Evolutionary conservation across 805 yeast species (phyloP).

Genomic region (Saturnispora silvae): DNA sequence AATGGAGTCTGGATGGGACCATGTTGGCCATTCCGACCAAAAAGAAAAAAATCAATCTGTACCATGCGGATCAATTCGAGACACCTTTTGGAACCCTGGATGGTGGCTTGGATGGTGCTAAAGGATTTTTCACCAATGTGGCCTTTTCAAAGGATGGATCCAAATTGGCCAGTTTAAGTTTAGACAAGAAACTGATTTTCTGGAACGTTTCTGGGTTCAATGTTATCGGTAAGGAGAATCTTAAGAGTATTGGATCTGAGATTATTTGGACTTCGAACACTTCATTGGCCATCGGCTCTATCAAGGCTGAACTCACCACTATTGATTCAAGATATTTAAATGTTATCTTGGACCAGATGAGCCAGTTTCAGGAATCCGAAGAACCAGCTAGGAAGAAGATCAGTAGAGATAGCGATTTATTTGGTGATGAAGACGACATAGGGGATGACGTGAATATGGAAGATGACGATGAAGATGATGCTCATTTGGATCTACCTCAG

Average conservation of each 20-base stretch:
- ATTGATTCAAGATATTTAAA: constrained; percentile 11
- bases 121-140: constrained; percentile 36
- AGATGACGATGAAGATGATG: constrained; percentile 14
- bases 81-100: constrained; percentile 14
- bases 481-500: constrained; percentile 17
- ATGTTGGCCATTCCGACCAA: constrained; percentile 57
- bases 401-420: constrained; percentile 9
- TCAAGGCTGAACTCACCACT: constrained; percentile 8
- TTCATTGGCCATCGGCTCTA: constrained; percentile 10
- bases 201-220: constrained; percentile 40
- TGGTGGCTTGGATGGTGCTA: constrained; percentile 18
- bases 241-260: constrained; percentile 7
- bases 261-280: constrained; percentile 10
- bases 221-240: constrained; percentile 14
- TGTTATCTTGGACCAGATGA: neutral
- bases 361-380: constrained; percentile 13
- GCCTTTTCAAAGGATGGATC: constrained; percentile 54
- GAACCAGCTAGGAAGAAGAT: too few species aligned
- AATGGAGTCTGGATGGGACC: constrained; percentile 66
- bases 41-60: constrained; percentile 36
- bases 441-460: constrained; percentile 17
- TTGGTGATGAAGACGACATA: constrained; percentile 12
- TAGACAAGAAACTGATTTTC: constrained; percentile 40
- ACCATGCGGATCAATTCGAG: constrained; percentile 28
- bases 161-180: constrained; percentile 46